Evolutionary conservation across 108 stramenopile genomes (phyloP).

Genomic region (Chaetoceros tenuissimus): DNA sequence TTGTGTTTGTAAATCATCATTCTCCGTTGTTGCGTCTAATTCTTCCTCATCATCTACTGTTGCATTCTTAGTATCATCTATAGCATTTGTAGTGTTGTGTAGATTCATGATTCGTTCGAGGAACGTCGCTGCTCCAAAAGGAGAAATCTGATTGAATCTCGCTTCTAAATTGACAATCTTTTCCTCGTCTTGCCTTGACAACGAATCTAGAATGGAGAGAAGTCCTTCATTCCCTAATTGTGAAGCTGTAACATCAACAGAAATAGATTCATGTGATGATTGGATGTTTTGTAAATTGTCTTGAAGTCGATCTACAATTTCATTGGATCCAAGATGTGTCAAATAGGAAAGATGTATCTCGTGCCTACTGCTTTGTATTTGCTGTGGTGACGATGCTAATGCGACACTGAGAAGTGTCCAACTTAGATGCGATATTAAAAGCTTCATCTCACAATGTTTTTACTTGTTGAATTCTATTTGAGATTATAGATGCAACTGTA

Average conservation of each 20-base stretch:
- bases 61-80: slow-evolving; percentile 2
- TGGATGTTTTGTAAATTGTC: background rate
- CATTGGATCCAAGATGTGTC: background rate
- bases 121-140: slow-evolving; percentile 19
- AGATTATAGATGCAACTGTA: too few relatives aligned
- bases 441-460: too few relatives aligned
- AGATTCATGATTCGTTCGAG: slow-evolving; percentile 12
- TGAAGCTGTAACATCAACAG: slow-evolving; percentile 27
- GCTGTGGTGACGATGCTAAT: too few relatives aligned
- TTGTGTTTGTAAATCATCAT: background rate
- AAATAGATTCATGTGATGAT: slow-evolving; percentile 1
- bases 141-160: slow-evolving; percentile 30
- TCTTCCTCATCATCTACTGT: background rate
- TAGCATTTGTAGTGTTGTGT: slow-evolving; percentile 3
- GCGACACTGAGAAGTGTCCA: too few relatives aligned
- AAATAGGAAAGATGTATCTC: slow-evolving; percentile 10
- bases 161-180: slow-evolving; percentile 8
- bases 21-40: slow-evolving; percentile 5
- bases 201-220: background rate
- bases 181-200: background rate
- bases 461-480: too few relatives aligned
- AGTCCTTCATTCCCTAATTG: slow-evolving; percentile 2
- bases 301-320: background rate
- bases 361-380: too few relatives aligned
- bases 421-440: too few relatives aligned